These are phyloP conservation scores for Leersia perrieri DNA, from an alignment of 176 grass and related monocot species.

Conservation along the genomic window DNA sequence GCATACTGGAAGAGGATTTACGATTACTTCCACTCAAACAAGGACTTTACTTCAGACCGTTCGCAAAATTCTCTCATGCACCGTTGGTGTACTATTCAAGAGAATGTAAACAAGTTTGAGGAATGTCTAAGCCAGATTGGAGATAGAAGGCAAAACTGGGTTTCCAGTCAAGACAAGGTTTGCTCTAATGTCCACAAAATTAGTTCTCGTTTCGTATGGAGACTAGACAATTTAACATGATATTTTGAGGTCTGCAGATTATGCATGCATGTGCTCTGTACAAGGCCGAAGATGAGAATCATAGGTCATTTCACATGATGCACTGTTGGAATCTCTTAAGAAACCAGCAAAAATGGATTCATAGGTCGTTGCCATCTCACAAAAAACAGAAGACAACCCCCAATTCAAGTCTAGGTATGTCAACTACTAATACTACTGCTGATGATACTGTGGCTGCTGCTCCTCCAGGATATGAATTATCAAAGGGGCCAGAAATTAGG, in stretches of 20 bases:
- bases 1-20: neutral
- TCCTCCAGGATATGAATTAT: neutral
- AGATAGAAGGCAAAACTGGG: neutral
- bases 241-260: neutral
- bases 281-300: neutral
- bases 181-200: neutral
- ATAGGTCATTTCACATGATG: neutral
- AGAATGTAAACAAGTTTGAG: slow-evolving; percentile 2
- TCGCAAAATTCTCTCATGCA: slow-evolving; percentile 6
- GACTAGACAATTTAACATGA: neutral
- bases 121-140: neutral
- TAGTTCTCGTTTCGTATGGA: neutral
- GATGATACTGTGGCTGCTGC: neutral
- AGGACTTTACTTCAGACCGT: neutral
- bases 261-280: slow-evolving; percentile 10
- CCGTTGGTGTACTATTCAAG: slow-evolving; percentile 12
- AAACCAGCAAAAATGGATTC: slow-evolving; percentile 23
- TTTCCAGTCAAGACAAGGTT: neutral
- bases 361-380: neutral
- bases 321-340: slow-evolving; percentile 11
- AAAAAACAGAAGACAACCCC: slow-evolving; percentile 1
- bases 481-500: neutral
- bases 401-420: neutral
- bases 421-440: neutral
- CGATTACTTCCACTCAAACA: neutral